Evolutionary conservation across 2,329 filamentous ascomycete species (phyloP).

Genomic region (Periconia digitata): DNA sequence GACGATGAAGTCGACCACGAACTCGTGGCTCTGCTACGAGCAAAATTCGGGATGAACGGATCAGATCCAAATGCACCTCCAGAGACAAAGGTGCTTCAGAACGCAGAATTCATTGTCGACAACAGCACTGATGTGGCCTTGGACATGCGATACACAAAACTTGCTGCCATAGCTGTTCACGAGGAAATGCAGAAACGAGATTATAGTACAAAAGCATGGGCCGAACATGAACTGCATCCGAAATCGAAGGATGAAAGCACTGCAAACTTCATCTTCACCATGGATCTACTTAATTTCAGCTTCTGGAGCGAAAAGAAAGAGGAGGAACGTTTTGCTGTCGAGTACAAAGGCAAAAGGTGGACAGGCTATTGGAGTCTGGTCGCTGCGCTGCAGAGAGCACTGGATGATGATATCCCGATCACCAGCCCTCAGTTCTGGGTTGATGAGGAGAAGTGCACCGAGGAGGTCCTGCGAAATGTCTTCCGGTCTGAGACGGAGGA

Average conservation of each 20-base stretch:
- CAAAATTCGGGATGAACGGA: conserved; percentile 68
- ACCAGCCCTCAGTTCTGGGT: conserved; percentile 88
- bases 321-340: conserved; percentile 76
- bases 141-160: conserved; percentile 78
- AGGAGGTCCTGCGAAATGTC: conserved; percentile 72
- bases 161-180: conserved; percentile 78
- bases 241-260: conserved; percentile 77
- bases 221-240: conserved; percentile 86
- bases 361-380: conserved; percentile 96
- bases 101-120: conserved; percentile 84
- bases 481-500: conserved; percentile 88
- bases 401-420: conserved; percentile 89
- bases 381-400: conserved; percentile 78
- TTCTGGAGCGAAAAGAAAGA: conserved; percentile 83
- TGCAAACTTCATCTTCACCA: conserved; percentile 91
- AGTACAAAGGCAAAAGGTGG: conserved; percentile 79
- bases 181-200: conserved; percentile 77
- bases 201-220: conserved; percentile 86
- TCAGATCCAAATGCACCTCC: conserved; percentile 58
- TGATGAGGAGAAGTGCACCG: conserved; percentile 71
- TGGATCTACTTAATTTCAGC: conserved; percentile 95
- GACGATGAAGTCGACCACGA: conserved; percentile 91
- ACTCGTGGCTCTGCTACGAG: conserved; percentile 80
- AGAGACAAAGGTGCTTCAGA: conserved; percentile 79
- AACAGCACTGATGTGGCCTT: conserved; percentile 92